These are phyloP conservation scores for Aquilaria malaccensis DNA, from an alignment of 345 rosid species.

Conservation along the genomic window DNA sequence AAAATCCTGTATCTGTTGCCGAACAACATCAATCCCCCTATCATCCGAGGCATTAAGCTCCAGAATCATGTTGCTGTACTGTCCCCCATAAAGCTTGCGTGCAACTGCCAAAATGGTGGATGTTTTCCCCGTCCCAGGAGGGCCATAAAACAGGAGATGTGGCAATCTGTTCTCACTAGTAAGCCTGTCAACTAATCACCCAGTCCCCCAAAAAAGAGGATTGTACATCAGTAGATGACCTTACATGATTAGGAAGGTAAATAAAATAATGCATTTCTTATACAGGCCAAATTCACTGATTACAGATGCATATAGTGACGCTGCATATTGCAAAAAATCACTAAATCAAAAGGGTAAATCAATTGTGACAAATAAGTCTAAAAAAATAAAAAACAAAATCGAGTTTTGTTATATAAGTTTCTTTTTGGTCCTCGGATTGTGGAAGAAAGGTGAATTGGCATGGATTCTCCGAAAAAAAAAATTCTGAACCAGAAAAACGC, in stretches of 20 bases:
- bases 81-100: conserved; percentile 82
- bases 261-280: neutral
- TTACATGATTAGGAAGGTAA: neutral
- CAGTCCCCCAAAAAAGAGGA: neutral
- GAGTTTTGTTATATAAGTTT: too few relatives aligned
- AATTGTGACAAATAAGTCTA: too few relatives aligned
- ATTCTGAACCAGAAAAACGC: neutral
- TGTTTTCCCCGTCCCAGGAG: conserved; percentile 99
- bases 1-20: conserved; percentile 93
- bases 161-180: conserved; percentile 93
- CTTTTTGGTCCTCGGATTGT: too few relatives aligned
- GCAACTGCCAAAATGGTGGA: conserved; percentile 97
- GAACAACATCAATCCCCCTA: conserved; percentile 90
- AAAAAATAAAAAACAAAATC: too few relatives aligned
- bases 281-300: too few relatives aligned
- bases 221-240: neutral
- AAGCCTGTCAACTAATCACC: conserved; percentile 72
- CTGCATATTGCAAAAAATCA: too few relatives aligned
- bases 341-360: too few relatives aligned
- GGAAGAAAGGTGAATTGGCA: too few relatives aligned
- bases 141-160: conserved; percentile 87
- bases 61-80: conserved; percentile 86
- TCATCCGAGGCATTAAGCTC: conserved; percentile 97
- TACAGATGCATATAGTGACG: too few relatives aligned
- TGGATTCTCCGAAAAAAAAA: neutral